These are phyloP conservation scores for Colletotrichum endophyticum DNA, from an alignment of 2,329 filamentous ascomycete species.

Conservation along the genomic window DNA sequence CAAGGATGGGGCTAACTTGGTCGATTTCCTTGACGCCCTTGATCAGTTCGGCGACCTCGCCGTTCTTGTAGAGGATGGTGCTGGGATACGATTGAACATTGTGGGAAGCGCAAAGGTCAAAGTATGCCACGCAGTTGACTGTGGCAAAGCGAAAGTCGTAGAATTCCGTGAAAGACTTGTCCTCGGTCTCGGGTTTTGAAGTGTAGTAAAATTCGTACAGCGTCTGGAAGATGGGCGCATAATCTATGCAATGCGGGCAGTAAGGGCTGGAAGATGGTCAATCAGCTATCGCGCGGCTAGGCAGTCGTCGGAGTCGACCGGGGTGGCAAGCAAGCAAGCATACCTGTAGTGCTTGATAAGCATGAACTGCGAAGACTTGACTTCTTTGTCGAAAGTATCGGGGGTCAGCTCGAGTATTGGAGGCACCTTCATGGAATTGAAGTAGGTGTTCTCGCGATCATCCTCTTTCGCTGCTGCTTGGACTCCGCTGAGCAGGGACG, in stretches of 20 bases:
- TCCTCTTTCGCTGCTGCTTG: slow-evolving; percentile 42
- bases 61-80: slow-evolving; percentile 81
- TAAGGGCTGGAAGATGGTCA: slow-evolving; percentile 49
- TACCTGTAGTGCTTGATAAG: slow-evolving; percentile 74
- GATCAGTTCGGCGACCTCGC: slow-evolving; percentile 67
- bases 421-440: slow-evolving; percentile 72
- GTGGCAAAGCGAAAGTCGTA: slow-evolving; percentile 90
- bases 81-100: slow-evolving; percentile 76
- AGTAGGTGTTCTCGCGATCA: slow-evolving; percentile 54
- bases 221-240: slow-evolving; percentile 88
- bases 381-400: slow-evolving; percentile 60
- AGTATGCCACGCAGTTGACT: slow-evolving; percentile 85
- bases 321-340: not conserved
- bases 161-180: slow-evolving; percentile 73
- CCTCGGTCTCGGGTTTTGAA: slow-evolving; percentile 68
- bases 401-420: slow-evolving; percentile 66
- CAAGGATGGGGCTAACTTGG: slow-evolving; percentile 72
- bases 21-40: slow-evolving; percentile 72
- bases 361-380: slow-evolving; percentile 57
- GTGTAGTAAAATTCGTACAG: slow-evolving; percentile 95
- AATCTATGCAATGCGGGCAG: slow-evolving; percentile 76
- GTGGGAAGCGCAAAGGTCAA: slow-evolving; percentile 75
- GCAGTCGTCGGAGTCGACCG: not conserved
- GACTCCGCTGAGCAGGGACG: slow-evolving; percentile 43
- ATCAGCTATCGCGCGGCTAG: not conserved